These are phyloP conservation scores for Panaeolus papilionaceus DNA, from an alignment of 768 basidiomycete species.

Conservation along the genomic window DNA sequence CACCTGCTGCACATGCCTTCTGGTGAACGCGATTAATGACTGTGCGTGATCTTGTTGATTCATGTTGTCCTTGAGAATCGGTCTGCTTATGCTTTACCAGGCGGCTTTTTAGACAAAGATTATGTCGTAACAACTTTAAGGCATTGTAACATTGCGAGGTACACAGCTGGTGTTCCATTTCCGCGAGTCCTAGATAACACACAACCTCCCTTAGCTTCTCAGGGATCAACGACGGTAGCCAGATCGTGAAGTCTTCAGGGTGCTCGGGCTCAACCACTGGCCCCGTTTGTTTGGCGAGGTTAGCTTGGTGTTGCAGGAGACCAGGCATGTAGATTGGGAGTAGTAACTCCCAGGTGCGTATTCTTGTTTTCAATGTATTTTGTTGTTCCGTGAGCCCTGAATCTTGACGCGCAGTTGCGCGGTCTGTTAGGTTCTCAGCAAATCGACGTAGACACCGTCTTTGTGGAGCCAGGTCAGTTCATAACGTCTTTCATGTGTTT, in stretches of 20 bases:
- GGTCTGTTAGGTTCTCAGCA: constrained; percentile 18
- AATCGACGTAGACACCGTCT: constrained; percentile 18
- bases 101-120: constrained; percentile 8
- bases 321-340: constrained; percentile 17
- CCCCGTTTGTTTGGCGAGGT: background rate
- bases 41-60: background rate
- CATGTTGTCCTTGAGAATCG: background rate
- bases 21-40: constrained; percentile 13
- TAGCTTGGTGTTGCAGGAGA: constrained; percentile 17
- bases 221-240: constrained; percentile 10
- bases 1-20: background rate
- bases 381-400: constrained; percentile 21
- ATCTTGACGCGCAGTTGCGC: constrained; percentile 12
- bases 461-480: background rate
- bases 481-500: background rate
- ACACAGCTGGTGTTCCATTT: constrained; percentile 15
- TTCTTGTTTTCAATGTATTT: constrained; percentile 17
- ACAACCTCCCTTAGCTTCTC: background rate
- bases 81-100: background rate
- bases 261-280: background rate
- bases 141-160: constrained; percentile 11
- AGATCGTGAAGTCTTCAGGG: constrained; percentile 8
- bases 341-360: constrained; percentile 22
- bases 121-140: constrained; percentile 6
- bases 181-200: background rate